phyloP scores from a whole-genome alignment of 2,329 filamentous ascomycete genomes.

The Aspergillus pseudoterreus region DNA sequence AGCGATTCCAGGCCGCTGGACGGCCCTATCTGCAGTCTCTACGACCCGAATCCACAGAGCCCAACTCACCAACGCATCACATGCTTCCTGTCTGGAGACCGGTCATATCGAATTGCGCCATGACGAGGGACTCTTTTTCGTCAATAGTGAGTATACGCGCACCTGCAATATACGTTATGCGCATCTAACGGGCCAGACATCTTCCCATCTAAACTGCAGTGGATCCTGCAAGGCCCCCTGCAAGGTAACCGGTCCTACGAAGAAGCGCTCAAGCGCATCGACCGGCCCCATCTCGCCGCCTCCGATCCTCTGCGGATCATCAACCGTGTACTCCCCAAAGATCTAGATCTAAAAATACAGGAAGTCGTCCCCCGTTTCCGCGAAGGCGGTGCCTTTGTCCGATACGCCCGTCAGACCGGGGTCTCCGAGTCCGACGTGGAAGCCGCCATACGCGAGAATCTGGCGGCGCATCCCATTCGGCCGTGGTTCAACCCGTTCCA shows the following conservation, averaged over 20 bases:
- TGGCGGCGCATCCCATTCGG: conserved; percentile 68
- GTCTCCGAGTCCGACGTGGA: conserved; percentile 55
- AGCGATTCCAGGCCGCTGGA: not conserved
- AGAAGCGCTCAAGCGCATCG: conserved; percentile 49
- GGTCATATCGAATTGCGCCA: conserved; percentile 76
- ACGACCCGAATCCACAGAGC: not conserved
- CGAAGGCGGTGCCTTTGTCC: conserved; percentile 91
- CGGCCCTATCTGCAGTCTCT: not conserved
- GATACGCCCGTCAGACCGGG: conserved; percentile 60
- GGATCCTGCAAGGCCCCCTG: conserved; percentile 54
- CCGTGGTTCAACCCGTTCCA: conserved; percentile 89
- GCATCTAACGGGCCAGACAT: conserved; percentile 56
- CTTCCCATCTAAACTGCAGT: conserved; percentile 73
- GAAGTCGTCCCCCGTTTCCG: conserved; percentile 81
- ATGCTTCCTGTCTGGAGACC: conserved; percentile 59
- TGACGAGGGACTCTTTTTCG: conserved; percentile 81
- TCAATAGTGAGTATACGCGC: conserved; percentile 62
- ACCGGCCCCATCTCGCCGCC: conserved; percentile 49
- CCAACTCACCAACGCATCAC: conserved; percentile 11
- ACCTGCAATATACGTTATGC: not conserved
- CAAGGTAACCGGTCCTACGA: conserved; percentile 44
- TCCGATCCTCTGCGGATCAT: conserved; percentile 56
- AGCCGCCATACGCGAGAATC: conserved; percentile 57
- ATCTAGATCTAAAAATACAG: conserved; percentile 65
- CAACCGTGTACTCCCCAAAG: conserved; percentile 59